Conservation (phyloP, 306 rosid genomes). For the Boehmeria nivea region DNA sequence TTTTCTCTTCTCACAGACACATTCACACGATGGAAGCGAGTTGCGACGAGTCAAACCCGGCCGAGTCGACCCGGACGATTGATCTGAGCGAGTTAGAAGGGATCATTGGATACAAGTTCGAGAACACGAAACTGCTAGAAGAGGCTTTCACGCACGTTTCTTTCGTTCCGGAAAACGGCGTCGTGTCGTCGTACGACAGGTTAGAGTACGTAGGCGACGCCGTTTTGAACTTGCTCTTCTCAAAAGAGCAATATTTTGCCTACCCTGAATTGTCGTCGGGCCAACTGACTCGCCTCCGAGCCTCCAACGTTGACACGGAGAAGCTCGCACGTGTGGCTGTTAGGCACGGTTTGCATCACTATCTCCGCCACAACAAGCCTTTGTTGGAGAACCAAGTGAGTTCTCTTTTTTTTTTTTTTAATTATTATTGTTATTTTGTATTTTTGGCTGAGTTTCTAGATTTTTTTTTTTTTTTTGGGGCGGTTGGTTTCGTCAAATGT, state of each 20-base stretch:
- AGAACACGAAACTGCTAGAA: constrained; percentile 30
- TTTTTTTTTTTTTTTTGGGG: too few species aligned
- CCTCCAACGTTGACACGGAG: constrained; percentile 59
- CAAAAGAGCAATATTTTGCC: constrained; percentile 36
- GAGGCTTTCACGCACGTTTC: constrained; percentile 51
- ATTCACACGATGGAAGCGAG: not conserved
- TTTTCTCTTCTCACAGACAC: too few species aligned
- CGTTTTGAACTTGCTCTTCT: constrained; percentile 34
- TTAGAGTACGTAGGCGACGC: constrained; percentile 54
- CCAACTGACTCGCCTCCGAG: constrained; percentile 41
- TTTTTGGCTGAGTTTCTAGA: too few species aligned
- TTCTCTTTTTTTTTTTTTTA: not conserved
- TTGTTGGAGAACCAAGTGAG: constrained; percentile 37
- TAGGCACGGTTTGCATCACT: constrained; percentile 41
- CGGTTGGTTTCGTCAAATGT: too few species aligned
- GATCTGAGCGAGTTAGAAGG: constrained; percentile 35
- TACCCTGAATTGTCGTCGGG: constrained; percentile 38
- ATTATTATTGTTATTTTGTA: too few species aligned
- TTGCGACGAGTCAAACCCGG: not conserved
- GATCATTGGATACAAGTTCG: constrained; percentile 40
- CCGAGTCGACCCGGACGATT: too few species aligned
- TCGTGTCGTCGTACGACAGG: constrained; percentile 31
- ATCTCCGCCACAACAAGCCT: constrained; percentile 44
- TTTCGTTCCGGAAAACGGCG: constrained; percentile 1
- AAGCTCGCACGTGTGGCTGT: constrained; percentile 60